Conservation (phyloP, 345 rosid genomes). For the Adansonia digitata region DNA sequence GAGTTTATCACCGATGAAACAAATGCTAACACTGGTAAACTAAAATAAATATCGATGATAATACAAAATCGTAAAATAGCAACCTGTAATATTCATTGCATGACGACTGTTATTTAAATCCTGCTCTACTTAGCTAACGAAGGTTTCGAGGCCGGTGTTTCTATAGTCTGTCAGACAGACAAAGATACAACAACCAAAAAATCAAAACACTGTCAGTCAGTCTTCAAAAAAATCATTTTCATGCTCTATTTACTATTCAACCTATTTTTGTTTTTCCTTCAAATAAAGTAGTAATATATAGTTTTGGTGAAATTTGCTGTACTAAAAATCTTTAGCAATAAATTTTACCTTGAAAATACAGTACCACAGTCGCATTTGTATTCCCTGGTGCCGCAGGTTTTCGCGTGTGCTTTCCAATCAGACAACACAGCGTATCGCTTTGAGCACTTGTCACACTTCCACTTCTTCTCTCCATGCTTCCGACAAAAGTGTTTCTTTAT, state of each 20-base stretch:
- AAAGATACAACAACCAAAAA: constrained; percentile 10
- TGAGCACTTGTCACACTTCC: constrained; percentile 95
- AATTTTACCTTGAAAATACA: constrained; percentile 69
- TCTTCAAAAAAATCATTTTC: constrained; percentile 11
- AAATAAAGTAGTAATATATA: neutral
- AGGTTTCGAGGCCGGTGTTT: no score
- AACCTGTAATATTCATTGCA: no score
- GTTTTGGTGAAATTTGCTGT: neutral
- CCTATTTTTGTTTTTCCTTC: neutral
- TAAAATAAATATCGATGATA: no score
- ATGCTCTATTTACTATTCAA: neutral
- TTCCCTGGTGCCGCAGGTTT: constrained; percentile 95
- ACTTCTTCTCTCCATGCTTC: constrained; percentile 96
- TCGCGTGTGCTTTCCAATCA: constrained; percentile 97
- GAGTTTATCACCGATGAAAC: no score
- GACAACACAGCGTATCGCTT: constrained; percentile 95
- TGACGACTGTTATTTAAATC: no score
- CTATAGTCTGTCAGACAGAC: neutral
- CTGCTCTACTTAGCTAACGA: no score
- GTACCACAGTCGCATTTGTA: constrained; percentile 96
- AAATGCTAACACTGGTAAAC: no score
- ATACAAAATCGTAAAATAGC: no score
- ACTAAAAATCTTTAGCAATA: neutral
- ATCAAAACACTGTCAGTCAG: no score
- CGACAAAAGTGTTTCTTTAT: constrained; percentile 94